Evolutionary conservation across 1,284 basidiomycete genomes (phyloP).

Genomic region (Leccinum huronense): DNA sequence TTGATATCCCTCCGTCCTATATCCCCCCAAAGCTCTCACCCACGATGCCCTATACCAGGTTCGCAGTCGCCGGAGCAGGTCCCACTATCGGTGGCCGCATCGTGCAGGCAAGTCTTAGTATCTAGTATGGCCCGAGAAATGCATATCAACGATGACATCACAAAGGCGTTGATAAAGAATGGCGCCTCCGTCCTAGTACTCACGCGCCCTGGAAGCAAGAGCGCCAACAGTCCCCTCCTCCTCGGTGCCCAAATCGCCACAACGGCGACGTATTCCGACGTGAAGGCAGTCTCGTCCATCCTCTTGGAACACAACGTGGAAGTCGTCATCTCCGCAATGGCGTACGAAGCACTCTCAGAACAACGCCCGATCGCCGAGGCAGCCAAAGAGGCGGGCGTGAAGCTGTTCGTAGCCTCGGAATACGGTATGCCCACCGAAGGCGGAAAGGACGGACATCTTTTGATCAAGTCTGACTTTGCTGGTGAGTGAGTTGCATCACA

Average conservation of each 20-base stretch:
- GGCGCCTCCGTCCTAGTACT: slow-evolving; percentile 28
- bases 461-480: slow-evolving; percentile 28
- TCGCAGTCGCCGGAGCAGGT: slow-evolving; percentile 33
- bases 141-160: not conserved
- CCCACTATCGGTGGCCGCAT: slow-evolving; percentile 34
- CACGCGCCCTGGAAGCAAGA: slow-evolving; percentile 26
- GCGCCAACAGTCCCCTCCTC: slow-evolving; percentile 21
- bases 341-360: slow-evolving; percentile 24
- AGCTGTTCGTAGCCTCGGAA: slow-evolving; percentile 42
- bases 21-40: not conserved
- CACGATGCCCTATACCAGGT: slow-evolving; percentile 32
- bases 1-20: not conserved
- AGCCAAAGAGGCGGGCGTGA: slow-evolving; percentile 39
- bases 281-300: slow-evolving; percentile 29
- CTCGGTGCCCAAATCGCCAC: slow-evolving; percentile 29
- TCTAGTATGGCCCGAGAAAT: not conserved
- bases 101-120: slow-evolving; percentile 25
- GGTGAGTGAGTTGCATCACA: slow-evolving; percentile 18
- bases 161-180: slow-evolving; percentile 25
- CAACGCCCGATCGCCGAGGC: slow-evolving; percentile 38
- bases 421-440: slow-evolving; percentile 36
- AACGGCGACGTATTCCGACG: slow-evolving; percentile 37
- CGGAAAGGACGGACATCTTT: slow-evolving; percentile 25
- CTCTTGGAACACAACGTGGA: slow-evolving; percentile 36
- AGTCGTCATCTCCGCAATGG: slow-evolving; percentile 38